Conservation (phyloP, 2,329 filamentous ascomycete genomes). For the Aspergillus unguis region DNA sequence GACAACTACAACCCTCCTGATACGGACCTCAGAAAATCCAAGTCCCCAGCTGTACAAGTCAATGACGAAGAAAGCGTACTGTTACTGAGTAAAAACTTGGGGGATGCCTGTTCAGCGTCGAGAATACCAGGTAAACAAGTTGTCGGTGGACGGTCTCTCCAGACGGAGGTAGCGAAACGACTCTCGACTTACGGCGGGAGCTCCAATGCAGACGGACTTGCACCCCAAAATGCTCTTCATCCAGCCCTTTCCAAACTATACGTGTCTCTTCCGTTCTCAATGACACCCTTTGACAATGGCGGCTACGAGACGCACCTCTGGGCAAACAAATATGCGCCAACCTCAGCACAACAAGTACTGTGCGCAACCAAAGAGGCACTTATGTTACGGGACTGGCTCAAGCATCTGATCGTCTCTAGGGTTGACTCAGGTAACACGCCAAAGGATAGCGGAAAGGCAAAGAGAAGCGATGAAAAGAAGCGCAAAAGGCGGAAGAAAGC, state of each 20-base stretch:
- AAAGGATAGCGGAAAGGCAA: conserved; percentile 27
- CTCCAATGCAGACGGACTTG: background rate
- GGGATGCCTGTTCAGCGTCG: conserved; percentile 14
- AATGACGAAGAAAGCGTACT: conserved; percentile 34
- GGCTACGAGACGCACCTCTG: conserved; percentile 71
- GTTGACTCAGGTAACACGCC: conserved; percentile 60
- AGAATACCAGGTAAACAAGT: conserved; percentile 29
- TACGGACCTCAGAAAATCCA: conserved; percentile 37
- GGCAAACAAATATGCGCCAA: conserved; percentile 81
- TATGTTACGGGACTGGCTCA: conserved; percentile 77
- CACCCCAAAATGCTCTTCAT: conserved; percentile 40
- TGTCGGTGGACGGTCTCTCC: conserved; percentile 29
- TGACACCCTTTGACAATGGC: conserved; percentile 78
- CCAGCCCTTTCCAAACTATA: conserved; percentile 61
- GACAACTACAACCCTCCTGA: background rate
- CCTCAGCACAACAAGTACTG: conserved; percentile 65
- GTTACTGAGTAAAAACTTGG: background rate
- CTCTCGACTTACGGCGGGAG: conserved; percentile 21
- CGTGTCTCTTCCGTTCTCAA: conserved; percentile 54
- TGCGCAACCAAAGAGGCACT: conserved; percentile 68
- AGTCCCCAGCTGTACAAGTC: conserved; percentile 32
- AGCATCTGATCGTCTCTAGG: conserved; percentile 69
- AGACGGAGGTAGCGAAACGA: conserved; percentile 28
- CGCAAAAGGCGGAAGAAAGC: conserved; percentile 63
- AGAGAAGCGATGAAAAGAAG: conserved; percentile 29